A percentile compares a stretch with the other conserved stretches of the same genome.
Conservation (phyloP, 2,329 filamentous ascomycete species). For the Graphiopsis chlorocephala region DNA sequence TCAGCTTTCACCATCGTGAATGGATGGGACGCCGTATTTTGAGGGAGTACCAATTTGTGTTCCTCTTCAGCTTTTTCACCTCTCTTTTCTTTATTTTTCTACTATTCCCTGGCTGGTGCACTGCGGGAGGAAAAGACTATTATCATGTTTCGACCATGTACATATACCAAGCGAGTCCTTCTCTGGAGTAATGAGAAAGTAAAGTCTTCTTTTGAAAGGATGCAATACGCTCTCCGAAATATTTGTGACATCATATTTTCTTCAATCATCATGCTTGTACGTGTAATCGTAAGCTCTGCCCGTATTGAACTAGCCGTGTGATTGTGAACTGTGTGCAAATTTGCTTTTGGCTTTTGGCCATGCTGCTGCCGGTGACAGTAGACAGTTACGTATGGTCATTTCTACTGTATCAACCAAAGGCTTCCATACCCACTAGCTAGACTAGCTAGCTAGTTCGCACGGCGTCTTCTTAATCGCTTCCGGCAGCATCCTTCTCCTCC, state of each 20-base stretch:
- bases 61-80: not conserved
- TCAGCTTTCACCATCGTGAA: not conserved
- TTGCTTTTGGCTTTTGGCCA: not conserved
- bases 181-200: not conserved
- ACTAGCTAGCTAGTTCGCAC: too few species aligned
- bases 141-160: slow-evolving; percentile 5
- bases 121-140: not conserved
- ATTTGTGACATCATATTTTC: too few species aligned
- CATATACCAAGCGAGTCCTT: slow-evolving; percentile 11
- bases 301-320: too few species aligned
- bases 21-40: not conserved
- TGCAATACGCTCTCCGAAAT: too few species aligned
- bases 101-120: not conserved
- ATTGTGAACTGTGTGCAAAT: not conserved
- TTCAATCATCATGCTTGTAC: too few species aligned
- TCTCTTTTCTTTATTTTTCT: not conserved
- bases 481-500: slow-evolving; percentile 65
- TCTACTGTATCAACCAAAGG: too few species aligned
- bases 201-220: not conserved
- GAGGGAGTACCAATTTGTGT: not conserved
- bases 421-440: too few species aligned
- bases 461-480: not conserved
- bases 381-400: too few species aligned
- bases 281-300: too few species aligned
- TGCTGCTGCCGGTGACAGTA: too few species aligned